These are phyloP conservation scores for Lichtheimia ornata DNA, from an alignment of 371 early-diverging fungal genomes.

Conservation along the genomic window DNA sequence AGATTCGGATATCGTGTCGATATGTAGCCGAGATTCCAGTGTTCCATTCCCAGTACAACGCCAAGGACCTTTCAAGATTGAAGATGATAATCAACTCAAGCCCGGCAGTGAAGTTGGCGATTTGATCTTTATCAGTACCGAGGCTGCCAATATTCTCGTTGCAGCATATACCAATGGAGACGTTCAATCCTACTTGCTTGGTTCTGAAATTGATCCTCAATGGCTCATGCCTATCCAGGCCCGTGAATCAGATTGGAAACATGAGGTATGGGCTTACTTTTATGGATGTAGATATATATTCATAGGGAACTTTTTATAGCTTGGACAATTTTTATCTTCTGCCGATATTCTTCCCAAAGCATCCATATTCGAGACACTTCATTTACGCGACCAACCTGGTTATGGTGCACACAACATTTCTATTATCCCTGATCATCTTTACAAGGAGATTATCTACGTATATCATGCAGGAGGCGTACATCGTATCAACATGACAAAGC, in stretches of 20 bases:
- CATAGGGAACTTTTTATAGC: conserved; percentile 9
- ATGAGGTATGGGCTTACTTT: conserved; percentile 16
- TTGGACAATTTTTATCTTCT: conserved; percentile 20
- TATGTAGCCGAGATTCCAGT: conserved; percentile 13
- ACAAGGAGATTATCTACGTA: conserved; percentile 34
- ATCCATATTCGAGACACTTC: conserved; percentile 32
- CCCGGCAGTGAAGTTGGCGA: conserved; percentile 22
- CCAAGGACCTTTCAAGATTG: conserved; percentile 43
- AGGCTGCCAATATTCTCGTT: conserved; percentile 26
- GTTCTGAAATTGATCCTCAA: conserved; percentile 34
- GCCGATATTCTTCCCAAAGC: conserved; percentile 33
- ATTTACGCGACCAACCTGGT: conserved; percentile 11
- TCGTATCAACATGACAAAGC: conserved; percentile 26
- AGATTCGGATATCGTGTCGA: conserved; percentile 20
- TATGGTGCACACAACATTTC: conserved; percentile 17
- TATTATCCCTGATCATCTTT: conserved; percentile 32
- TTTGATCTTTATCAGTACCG: conserved; percentile 26
- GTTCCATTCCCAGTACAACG: conserved; percentile 25
- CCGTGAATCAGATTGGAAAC: conserved; percentile 22
- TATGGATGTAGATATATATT: not conserved
- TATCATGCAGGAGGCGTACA: conserved; percentile 43
- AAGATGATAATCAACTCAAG: not conserved
- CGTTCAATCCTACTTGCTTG: conserved; percentile 35
- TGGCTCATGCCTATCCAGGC: conserved; percentile 33
- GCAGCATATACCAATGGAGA: conserved; percentile 34